These are phyloP conservation scores for Vaccinium corymbosum DNA, from an alignment of 148 eudicot genomes.

Conservation along the genomic window DNA sequence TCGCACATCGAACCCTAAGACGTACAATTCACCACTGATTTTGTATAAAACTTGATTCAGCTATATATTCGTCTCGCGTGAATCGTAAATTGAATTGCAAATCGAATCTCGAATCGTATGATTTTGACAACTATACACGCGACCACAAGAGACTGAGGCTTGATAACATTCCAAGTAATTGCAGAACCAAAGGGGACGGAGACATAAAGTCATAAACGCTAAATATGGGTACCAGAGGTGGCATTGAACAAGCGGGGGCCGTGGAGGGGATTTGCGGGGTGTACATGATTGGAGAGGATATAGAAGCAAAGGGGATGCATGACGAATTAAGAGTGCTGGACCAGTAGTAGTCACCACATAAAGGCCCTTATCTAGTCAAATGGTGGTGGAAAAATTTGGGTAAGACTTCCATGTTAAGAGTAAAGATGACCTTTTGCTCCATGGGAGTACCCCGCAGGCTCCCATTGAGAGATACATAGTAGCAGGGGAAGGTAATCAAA, in stretches of 20 bases:
- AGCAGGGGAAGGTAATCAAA: neutral
- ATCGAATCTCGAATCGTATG: too few relatives aligned
- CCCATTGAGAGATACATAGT: neutral
- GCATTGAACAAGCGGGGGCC: too few relatives aligned
- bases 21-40: too few relatives aligned
- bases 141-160: neutral
- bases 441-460: neutral
- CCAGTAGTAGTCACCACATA: neutral
- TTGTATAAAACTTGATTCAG: too few relatives aligned
- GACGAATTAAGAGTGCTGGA: neutral
- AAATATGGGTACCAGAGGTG: neutral
- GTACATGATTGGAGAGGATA: neutral
- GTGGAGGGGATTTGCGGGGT: too few relatives aligned
- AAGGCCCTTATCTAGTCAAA: neutral
- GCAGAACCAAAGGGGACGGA: neutral
- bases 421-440: neutral
- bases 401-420: neutral
- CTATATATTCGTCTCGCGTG: too few relatives aligned
- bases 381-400: neutral
- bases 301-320: neutral
- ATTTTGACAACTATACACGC: too few relatives aligned
- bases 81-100: too few relatives aligned
- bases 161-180: neutral
- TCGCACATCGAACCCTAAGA: too few relatives aligned
- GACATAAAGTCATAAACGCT: neutral